Base-by-base conservation (phyloP, 139 green algal genomes). In the Tetradesmus lagerheimii region DNA sequence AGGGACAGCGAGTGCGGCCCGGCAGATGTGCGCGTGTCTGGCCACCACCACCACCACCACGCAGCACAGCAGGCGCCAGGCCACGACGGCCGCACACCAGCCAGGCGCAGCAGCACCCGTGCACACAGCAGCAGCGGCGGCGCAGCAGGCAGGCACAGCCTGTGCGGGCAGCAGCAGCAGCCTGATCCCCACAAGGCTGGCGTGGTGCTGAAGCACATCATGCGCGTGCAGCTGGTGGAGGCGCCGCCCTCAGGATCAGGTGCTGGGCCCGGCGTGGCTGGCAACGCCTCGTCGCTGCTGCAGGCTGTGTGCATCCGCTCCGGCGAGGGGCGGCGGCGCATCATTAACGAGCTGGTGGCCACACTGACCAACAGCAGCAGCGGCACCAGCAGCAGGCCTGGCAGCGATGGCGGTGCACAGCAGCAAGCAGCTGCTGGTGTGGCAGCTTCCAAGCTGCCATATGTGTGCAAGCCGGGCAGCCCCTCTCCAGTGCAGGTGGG, bases 241-340 rank as follows among this genome's bases (percentile, higher is more conserved):
- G 62, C 86, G 27, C 3, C 41, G 53, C 39, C 86, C 9, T 27
- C 85, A 50, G 67, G 81, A 37, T 23, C 37, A 37, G 43, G 43
- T 31, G 29, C 38, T 31, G 37, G 29, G 29, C 20, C 12, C 31
- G 47, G 71, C 88, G n/a, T 83, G n/a, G 45, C 79, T 39, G 79
- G 86, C 57, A 77, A 62, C 31, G 81, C 94, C 75, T 84, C 88
- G 20, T 82, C 93, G 41, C 88, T 94, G 88, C 91, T 95, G 84
- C 92, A 96, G 93, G 92, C 94, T 5, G 89, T 96, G 41, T 96
- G 94, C 85, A 93, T 97, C 9, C 89, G 94, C 41, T 99, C 96
- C 0, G 90, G 92, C 16, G 97, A 99, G 92, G 97, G 95, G 11
- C 94, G 97, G 15, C 89, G 91, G 23, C 92, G 97, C 31, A 92